These are phyloP conservation scores for Ecytonucleospora hepatopenaei DNA, from an alignment of 371 early-diverging fungal genomes.

Conservation along the genomic window DNA sequence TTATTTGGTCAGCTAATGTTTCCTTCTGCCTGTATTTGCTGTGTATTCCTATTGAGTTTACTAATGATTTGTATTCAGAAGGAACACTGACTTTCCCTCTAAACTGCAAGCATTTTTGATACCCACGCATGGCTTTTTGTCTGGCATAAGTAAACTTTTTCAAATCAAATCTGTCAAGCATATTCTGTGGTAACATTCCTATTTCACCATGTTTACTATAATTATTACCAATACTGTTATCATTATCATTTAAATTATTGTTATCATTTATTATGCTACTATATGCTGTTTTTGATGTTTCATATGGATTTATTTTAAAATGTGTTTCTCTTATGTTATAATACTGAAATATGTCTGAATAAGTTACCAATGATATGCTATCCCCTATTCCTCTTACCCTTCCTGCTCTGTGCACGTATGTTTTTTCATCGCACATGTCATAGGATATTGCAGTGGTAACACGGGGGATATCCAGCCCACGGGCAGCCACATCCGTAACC, in stretches of 20 bases:
- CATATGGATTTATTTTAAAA: too few species aligned
- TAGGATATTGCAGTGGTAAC: slow-evolving; percentile 88
- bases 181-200: slow-evolving; percentile 36
- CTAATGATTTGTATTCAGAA: slow-evolving; percentile 25
- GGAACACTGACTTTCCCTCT: slow-evolving; percentile 41
- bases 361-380: slow-evolving; percentile 72
- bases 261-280: too few species aligned
- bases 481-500: slow-evolving; percentile 93
- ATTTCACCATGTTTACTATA: slow-evolving; percentile 47
- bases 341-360: slow-evolving; percentile 62
- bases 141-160: slow-evolving; percentile 17
- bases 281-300: too few species aligned
- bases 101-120: slow-evolving; percentile 39
- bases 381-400: slow-evolving; percentile 79
- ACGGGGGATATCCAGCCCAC: slow-evolving; percentile 94
- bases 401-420: slow-evolving; percentile 92
- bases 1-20: slow-evolving; percentile 27
- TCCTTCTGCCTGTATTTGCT: slow-evolving; percentile 22
- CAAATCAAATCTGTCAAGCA: slow-evolving; percentile 34
- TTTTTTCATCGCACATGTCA: slow-evolving; percentile 79
- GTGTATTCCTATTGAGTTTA: slow-evolving; percentile 20
- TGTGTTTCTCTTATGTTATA: slow-evolving; percentile 41
- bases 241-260: too few species aligned
- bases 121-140: slow-evolving; percentile 27
- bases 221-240: too few species aligned